Conservation (phyloP, 306 rosid genomes). For the Herpetospermum pedunculosum region DNA sequence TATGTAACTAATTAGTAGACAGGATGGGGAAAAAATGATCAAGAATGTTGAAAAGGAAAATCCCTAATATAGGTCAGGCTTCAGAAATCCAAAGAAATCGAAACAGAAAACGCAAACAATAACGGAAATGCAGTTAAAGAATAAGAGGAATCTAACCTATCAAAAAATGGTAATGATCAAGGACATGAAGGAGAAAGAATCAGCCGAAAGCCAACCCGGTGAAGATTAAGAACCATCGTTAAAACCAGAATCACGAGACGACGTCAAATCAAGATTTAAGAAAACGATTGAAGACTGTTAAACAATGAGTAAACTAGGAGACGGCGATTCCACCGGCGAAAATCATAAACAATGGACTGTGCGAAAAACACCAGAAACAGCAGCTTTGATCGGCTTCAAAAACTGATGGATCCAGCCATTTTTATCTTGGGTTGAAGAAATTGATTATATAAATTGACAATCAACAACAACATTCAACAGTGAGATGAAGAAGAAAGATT, state of each 20-base stretch:
- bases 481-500: background rate
- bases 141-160: background rate
- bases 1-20: background rate
- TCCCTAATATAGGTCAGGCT: background rate
- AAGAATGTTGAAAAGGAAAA: background rate
- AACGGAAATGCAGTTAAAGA: background rate
- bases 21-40: background rate
- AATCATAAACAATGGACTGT: background rate
- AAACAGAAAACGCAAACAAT: background rate
- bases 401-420: background rate
- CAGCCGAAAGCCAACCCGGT: background rate
- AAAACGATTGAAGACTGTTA: background rate
- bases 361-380: background rate
- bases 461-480: background rate
- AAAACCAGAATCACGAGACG: background rate
- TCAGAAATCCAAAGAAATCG: background rate
- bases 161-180: background rate
- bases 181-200: background rate
- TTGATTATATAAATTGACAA: background rate
- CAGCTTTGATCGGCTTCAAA: background rate
- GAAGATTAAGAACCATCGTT: background rate
- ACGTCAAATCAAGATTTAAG: background rate
- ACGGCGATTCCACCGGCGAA: background rate
- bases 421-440: background rate
- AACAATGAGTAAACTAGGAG: background rate